These are phyloP conservation scores for Chrysosporium keratinophilum DNA, from an alignment of 2,329 filamentous ascomycete species.

Conservation along the genomic window DNA sequence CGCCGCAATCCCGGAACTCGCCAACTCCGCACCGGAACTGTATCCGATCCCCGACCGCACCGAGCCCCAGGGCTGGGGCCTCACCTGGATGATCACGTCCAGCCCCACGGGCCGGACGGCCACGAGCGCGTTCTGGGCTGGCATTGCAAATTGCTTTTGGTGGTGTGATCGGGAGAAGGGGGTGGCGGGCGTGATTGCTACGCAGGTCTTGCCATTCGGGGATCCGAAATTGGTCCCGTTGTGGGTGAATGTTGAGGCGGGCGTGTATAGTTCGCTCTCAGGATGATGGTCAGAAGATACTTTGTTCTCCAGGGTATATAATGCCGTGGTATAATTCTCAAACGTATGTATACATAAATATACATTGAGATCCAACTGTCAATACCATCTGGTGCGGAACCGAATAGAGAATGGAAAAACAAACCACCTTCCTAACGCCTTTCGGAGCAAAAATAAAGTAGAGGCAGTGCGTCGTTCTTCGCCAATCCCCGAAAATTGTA, in stretches of 20 bases:
- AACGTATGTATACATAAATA: neutral
- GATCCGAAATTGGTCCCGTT: constrained; percentile 35
- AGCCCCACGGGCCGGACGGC: constrained; percentile 44
- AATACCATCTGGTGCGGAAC: too few relatives aligned
- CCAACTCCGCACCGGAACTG: constrained; percentile 29
- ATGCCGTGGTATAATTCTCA: too few relatives aligned
- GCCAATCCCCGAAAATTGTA: neutral
- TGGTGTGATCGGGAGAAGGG: constrained; percentile 53
- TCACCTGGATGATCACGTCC: constrained; percentile 48
- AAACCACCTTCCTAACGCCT: neutral
- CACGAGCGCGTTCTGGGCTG: constrained; percentile 48
- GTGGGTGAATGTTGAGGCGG: constrained; percentile 27
- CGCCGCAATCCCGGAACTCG: constrained; percentile 40
- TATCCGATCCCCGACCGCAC: constrained; percentile 30
- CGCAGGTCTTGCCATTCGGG: constrained; percentile 44
- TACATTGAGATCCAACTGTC: neutral
- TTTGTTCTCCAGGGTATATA: neutral
- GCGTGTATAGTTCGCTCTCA: constrained; percentile 26
- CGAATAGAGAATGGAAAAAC: neutral
- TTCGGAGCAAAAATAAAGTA: neutral
- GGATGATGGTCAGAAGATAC: neutral
- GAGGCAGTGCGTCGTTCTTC: neutral
- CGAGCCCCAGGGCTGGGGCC: constrained; percentile 53
- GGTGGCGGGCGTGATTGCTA: constrained; percentile 44
- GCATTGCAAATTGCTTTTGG: constrained; percentile 52